Base-by-base conservation (phyloP, 2,329 filamentous ascomycete species). In the Alternaria longipes region DNA sequence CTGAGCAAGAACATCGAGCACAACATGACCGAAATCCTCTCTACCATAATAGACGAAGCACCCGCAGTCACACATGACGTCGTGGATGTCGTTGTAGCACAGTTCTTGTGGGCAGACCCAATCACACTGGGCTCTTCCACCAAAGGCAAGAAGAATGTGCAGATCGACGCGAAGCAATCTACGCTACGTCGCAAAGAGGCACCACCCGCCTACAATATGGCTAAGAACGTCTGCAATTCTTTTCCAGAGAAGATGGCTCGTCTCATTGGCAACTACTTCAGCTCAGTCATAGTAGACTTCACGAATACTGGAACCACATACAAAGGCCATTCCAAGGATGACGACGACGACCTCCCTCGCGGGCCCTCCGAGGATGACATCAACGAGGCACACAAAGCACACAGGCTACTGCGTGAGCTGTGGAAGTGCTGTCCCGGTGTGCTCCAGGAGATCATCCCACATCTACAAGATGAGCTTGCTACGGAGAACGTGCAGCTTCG, bases 241-340 rank as follows among this genome's bases (percentile, higher is more conserved):
- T 96, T 90, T 69, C 89, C 92, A 1, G 94, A 97, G 69, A 96
- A 96, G 79, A 97, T 99, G 94, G 90, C 93, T 1, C 90, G 93
- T 63, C 93, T 96, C 68, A 90, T 98, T 57, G 94, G 93, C 68
- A 93, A 97, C 74, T 99, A 98, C 78, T 99, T 99, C 78, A 97
- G 93, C 79, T 93, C 97, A 58, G 93, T 98, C 53, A 96, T 99
- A 59, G 89, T 98, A 63, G 93, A 97, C 74, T 91, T 93, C 89
- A 38, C 87, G 83, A 73, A 66, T 38, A 53, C 66, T 1, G 69
- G 68, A 2, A 52, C 45, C 26, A 63, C 64, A 4, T 68, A 68
- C 47, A 65, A 63, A 45, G 68, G 70, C 12, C 68, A 70, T 57
- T 68, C 66, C 38, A 78, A 79, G 36, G 80, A 74, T 8, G 82